Evolutionary conservation across 441 rosid genomes (phyloP).

Genomic region (Populus hybrid): DNA sequence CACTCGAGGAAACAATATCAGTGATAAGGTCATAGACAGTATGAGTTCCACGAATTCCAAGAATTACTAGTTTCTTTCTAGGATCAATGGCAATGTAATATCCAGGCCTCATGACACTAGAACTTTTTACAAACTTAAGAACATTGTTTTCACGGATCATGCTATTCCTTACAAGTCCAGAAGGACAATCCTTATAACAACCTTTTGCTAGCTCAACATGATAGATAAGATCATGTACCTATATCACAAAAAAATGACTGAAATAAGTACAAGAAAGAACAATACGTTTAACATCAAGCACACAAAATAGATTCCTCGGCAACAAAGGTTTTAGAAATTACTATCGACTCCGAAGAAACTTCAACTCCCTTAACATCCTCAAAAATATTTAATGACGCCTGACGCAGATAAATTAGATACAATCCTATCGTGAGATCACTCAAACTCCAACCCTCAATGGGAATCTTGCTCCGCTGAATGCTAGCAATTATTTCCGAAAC

Average conservation of each 20-base stretch:
- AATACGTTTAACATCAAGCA: neutral
- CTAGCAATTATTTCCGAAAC: constrained; percentile 72
- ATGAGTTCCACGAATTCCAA: constrained; percentile 86
- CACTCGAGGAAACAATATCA: constrained; percentile 73
- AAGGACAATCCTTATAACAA: constrained; percentile 54
- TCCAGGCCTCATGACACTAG: constrained; percentile 93
- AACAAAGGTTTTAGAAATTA: constrained; percentile 33
- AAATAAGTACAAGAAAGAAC: constrained; percentile 3
- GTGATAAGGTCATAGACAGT: constrained; percentile 83
- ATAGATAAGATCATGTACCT: constrained; percentile 89
- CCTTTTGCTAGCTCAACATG: constrained; percentile 87
- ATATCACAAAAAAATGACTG: constrained; percentile 18
- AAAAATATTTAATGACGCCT: constrained; percentile 58
- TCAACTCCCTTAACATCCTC: constrained; percentile 72
- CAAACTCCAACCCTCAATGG: constrained; percentile 88
- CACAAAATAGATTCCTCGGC: constrained; percentile 4
- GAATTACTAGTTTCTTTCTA: constrained; percentile 65
- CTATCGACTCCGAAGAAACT: constrained; percentile 61
- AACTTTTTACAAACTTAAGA: constrained; percentile 68
- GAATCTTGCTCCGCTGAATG: constrained; percentile 83
- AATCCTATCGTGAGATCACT: constrained; percentile 86
- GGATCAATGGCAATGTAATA: constrained; percentile 80
- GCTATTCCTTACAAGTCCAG: constrained; percentile 63
- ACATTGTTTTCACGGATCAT: constrained; percentile 81
- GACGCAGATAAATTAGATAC: constrained; percentile 85